These are phyloP conservation scores for Debaryomyces robertsiae DNA, from an alignment of 1,139 yeast species.

Conservation along the genomic window DNA sequence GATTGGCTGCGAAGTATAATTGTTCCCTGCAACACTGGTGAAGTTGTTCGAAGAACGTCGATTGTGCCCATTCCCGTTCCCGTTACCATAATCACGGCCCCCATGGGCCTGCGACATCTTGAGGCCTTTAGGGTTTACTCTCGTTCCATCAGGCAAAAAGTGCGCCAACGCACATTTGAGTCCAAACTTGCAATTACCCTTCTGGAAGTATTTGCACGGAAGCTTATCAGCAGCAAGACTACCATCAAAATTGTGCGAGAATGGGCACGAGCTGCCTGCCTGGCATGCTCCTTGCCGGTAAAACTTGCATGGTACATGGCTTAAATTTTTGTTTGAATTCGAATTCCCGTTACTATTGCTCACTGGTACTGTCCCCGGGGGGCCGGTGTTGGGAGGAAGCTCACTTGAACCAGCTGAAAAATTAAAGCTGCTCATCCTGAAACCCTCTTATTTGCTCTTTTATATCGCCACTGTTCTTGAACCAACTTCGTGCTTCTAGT, in stretches of 20 bases:
- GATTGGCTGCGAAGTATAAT: conserved; percentile 17
- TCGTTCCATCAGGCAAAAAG: conserved; percentile 83
- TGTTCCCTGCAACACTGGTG: conserved; percentile 9
- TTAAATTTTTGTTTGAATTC: conserved; percentile 47
- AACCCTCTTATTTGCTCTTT: background rate
- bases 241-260: conserved; percentile 75
- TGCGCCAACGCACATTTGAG: conserved; percentile 92
- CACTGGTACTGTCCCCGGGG: conserved; percentile 36
- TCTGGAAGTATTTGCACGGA: conserved; percentile 91
- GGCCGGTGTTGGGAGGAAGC: conserved; percentile 47
- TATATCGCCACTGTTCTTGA: background rate
- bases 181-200: conserved; percentile 95
- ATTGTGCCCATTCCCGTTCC: conserved; percentile 2
- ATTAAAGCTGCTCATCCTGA: conserved; percentile 10
- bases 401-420: conserved; percentile 16
- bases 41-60: conserved; percentile 6
- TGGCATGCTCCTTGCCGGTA: conserved; percentile 90
- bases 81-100: conserved; percentile 5
- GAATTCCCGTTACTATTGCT: conserved; percentile 14
- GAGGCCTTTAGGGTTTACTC: conserved; percentile 56
- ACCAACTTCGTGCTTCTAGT: background rate
- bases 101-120: conserved; percentile 15
- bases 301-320: conserved; percentile 96
- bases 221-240: conserved; percentile 60
- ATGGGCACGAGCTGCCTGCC: conserved; percentile 91